Percentiles rank a stretch among this genome's conserved stretches.
Evolutionary conservation across 768 basidiomycete species (phyloP).

Genomic region (Auricularia heimuer): DNA sequence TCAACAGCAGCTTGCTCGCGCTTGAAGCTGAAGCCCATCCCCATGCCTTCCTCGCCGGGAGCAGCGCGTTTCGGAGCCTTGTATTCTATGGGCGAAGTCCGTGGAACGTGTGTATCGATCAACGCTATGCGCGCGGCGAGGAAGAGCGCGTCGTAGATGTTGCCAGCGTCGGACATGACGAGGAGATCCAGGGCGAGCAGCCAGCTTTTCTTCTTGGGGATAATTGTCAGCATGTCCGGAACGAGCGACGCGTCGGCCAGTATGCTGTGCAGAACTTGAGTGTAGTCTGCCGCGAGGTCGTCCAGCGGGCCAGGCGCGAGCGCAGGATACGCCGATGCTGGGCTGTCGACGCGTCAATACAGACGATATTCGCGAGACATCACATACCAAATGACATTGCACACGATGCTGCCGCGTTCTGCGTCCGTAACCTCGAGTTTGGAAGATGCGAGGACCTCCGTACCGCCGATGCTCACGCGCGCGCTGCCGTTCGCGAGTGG

Average conservation of each 20-base stretch:
- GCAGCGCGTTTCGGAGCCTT: slow-evolving; percentile 30
- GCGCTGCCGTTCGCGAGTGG: slow-evolving; percentile 83
- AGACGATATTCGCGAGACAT: slow-evolving; percentile 4
- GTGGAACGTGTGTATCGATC: slow-evolving; percentile 72
- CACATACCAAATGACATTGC: slow-evolving; percentile 69
- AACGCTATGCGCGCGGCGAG: slow-evolving; percentile 70
- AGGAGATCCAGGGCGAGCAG: slow-evolving; percentile 65
- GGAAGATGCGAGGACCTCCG: slow-evolving; percentile 68
- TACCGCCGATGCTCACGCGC: slow-evolving; percentile 65
- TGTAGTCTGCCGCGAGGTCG: slow-evolving; percentile 67
- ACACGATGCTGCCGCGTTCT: slow-evolving; percentile 52
- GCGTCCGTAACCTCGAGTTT: slow-evolving; percentile 71
- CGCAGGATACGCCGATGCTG: slow-evolving; percentile 71
- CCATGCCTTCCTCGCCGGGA: slow-evolving; percentile 10
- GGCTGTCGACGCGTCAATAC: slow-evolving; percentile 35
- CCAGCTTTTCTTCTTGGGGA: slow-evolving; percentile 62
- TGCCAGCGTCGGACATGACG: slow-evolving; percentile 65
- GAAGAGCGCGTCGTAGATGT: slow-evolving; percentile 68
- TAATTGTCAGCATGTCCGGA: slow-evolving; percentile 49
- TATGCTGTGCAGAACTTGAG: slow-evolving; percentile 49
- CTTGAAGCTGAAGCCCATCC: slow-evolving; percentile 41
- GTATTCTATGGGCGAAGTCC: slow-evolving; percentile 63
- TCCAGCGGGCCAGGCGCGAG: slow-evolving; percentile 55
- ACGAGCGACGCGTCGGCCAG: slow-evolving; percentile 58
- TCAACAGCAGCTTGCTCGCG: slow-evolving; percentile 55